A percentile compares a stretch with the other conserved stretches of the same genome.
Conservation (phyloP, 2,329 filamentous ascomycete species). For the Pyricularia sp. region DNA sequence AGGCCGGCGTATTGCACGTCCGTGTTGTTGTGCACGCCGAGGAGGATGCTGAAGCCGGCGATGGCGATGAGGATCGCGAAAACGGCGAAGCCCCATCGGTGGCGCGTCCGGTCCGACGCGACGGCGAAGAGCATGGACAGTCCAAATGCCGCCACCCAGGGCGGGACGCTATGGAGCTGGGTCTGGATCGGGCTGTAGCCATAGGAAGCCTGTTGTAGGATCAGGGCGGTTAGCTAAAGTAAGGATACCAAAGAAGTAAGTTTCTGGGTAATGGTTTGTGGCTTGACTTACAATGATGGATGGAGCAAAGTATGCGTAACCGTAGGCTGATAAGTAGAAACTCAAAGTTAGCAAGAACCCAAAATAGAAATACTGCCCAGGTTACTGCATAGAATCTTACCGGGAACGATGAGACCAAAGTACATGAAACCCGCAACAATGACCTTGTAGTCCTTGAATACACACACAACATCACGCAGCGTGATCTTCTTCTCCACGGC, state of each 20-base stretch:
- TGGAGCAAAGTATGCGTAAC: slow-evolving; percentile 70
- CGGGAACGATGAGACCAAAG: slow-evolving; percentile 65
- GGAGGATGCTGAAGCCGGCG: slow-evolving; percentile 64
- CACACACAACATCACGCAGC: slow-evolving; percentile 45
- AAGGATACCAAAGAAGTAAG: neutral
- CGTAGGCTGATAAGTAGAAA: slow-evolving; percentile 40
- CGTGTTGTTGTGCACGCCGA: slow-evolving; percentile 59
- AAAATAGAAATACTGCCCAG: neutral
- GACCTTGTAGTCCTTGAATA: slow-evolving; percentile 67
- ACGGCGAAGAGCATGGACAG: slow-evolving; percentile 70
- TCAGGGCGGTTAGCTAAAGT: slow-evolving; percentile 35
- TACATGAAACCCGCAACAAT: slow-evolving; percentile 73
- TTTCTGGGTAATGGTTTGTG: neutral
- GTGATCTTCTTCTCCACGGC: slow-evolving; percentile 54
- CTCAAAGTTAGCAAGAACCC: neutral
- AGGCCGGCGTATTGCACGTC: slow-evolving; percentile 67
- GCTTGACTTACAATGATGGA: neutral
- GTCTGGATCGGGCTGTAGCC: slow-evolving; percentile 50
- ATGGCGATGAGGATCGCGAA: slow-evolving; percentile 61
- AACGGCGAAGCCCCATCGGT: slow-evolving; percentile 68
- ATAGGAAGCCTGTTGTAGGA: slow-evolving; percentile 45
- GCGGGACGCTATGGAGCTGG: slow-evolving; percentile 37
- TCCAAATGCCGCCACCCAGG: slow-evolving; percentile 61
- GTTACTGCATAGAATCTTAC: neutral
- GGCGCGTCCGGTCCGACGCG: slow-evolving; percentile 59